Base-by-base conservation (phyloP, 305 asterid species). In the Rubia balearica region DNA sequence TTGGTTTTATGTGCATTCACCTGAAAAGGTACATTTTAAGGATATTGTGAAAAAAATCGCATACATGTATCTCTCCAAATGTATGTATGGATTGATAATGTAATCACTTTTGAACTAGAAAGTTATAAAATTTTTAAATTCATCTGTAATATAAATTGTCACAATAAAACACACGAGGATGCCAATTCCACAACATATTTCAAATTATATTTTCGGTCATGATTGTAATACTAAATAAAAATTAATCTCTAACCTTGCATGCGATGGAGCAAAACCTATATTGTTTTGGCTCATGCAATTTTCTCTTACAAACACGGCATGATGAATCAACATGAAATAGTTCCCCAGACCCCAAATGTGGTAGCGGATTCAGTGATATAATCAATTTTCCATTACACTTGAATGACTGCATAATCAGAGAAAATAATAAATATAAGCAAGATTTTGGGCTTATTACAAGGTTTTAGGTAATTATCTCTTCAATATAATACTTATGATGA, bases 261-360 rank as follows among this genome's bases (percentile, higher is more conserved):
- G 67, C 48, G 14, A 38, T 36, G 48, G 45, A 62, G 48, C 67
- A 62, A 17, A 62, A 36, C 2, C 67, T 22, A 19, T 62, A 17
- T 2, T 36, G 48, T 16, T 16, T 2, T 6, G 67, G 48, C 21
- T 62, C 67, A 62, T 40, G 36, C 67, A 62, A 8, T 38, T 36
- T 62, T 36, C 67, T 62, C 22, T 62, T 62, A 45, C 67, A 62
- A 62, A 62, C 24, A 36, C 43, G 8, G 43, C 48, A 62, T 16
- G 67, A 62, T 16, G 10, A 45, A 16, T 62, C 24, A 0, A 21
- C 24, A 16, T 19, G 19, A 62, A 6, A 30, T 38, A 14, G 41
- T 11, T 40, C 67, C 1, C 67, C 67, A 6, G 48, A 62, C 1
- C 48, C 67, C 8, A 22, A 62, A 0, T 62, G 67, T 7, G 67